These are phyloP conservation scores for Mycena indigotica DNA, from an alignment of 768 basidiomycete genomes.

Conservation along the genomic window DNA sequence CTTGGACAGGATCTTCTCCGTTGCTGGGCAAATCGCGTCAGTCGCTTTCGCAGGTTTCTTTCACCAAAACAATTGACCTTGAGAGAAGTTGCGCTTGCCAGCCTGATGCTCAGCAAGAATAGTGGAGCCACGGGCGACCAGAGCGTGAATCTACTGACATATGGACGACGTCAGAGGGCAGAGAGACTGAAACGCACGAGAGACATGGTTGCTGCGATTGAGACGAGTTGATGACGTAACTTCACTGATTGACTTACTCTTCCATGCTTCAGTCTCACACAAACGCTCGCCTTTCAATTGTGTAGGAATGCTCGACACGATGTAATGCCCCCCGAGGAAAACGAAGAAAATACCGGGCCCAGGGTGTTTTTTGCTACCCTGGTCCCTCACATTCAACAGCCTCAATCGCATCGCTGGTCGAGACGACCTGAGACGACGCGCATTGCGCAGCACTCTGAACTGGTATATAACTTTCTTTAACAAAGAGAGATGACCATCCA, in stretches of 20 bases:
- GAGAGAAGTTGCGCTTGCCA: constrained; percentile 84
- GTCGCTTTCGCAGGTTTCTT: not conserved
- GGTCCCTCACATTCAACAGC: no score
- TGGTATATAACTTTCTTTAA: not conserved
- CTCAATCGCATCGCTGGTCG: no score
- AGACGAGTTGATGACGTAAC: not conserved
- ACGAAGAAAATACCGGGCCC: no score
- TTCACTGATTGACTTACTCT: no score
- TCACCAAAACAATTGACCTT: constrained; percentile 53
- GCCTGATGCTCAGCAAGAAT: constrained; percentile 88
- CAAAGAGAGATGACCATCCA: not conserved
- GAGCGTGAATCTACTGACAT: constrained; percentile 68
- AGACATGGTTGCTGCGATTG: constrained; percentile 34
- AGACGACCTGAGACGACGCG: no score
- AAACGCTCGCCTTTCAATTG: no score
- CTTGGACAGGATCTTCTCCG: constrained; percentile 88
- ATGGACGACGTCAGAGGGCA: not conserved
- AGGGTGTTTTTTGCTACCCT: no score
- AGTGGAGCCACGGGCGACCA: constrained; percentile 75
- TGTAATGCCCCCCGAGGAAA: no score
- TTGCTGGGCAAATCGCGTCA: constrained; percentile 48
- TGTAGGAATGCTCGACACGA: no score
- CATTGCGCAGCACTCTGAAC: not conserved
- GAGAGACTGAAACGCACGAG: constrained; percentile 24
- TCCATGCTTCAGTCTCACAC: no score